Percentiles rank a stretch among this genome's conserved stretches.
Evolutionary conservation across 345 rosid genomes (phyloP).

Genomic region (Salix purpurea): DNA sequence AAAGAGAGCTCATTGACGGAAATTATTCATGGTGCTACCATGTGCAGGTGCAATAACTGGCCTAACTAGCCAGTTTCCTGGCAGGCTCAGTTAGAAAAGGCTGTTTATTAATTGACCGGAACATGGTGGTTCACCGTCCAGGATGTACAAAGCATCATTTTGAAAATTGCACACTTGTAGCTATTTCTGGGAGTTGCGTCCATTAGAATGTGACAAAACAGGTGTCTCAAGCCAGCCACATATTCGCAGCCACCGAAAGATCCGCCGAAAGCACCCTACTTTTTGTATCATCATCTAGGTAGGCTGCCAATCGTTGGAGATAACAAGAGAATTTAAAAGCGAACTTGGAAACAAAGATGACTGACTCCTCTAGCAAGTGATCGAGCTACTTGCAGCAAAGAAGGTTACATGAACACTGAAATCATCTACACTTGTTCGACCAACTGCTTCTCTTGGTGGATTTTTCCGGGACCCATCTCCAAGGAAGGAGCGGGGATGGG

Average conservation of each 20-base stretch:
- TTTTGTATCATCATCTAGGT: not conserved
- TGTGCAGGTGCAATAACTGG: no score
- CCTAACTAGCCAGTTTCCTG: not conserved
- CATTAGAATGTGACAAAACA: not conserved
- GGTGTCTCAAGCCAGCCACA: not conserved
- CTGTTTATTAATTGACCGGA: not conserved
- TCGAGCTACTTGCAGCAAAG: not conserved
- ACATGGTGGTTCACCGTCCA: no score
- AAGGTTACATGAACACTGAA: not conserved
- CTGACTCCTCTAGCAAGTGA: not conserved
- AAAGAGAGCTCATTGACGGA: no score
- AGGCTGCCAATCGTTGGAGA: not conserved
- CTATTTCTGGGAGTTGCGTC: not conserved
- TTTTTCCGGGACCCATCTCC: conserved; percentile 36
- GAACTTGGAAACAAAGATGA: not conserved
- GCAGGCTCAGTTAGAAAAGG: not conserved
- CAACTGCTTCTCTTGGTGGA: conserved; percentile 22
- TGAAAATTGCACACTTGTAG: not conserved
- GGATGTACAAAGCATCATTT: no score
- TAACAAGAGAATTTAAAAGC: not conserved
- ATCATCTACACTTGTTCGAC: conserved; percentile 10
- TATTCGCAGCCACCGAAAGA: not conserved
- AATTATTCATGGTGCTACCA: no score
- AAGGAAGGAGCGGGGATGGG: conserved; percentile 9
- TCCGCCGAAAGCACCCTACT: not conserved